Evolutionary conservation across 2,329 filamentous ascomycete species (phyloP), one percentile per base, ranked within the genome.

Genomic region (Bisporella sp.): DNA sequence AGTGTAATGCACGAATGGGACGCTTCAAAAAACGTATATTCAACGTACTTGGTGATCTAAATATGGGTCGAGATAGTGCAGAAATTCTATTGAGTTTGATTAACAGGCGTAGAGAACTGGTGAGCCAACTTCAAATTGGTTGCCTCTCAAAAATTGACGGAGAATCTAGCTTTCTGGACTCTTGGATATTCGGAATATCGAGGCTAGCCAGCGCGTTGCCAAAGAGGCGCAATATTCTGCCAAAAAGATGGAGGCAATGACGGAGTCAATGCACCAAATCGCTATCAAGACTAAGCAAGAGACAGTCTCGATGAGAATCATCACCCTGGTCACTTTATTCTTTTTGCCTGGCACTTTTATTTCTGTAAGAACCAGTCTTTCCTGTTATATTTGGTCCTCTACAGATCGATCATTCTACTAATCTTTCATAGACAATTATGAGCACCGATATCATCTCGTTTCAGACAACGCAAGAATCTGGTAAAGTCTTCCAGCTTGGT

Each of bases 341-440:
- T 73, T 71, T 48, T 57, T 73, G 1, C 70, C 70, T 4, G 69
- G 65, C 3, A 72, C 69, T 1, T 73, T 71, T 50, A 67, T 72
- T 7, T 68, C 68, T 8, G 69, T 71, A 62, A 57, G 67, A 45
- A 31, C 28, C 33, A 21, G 44, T 12, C 32, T 48, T 33, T 29
- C 31, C 33, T 28, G 4, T 11, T 31, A 31, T 11, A 29, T 21
- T 21, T 21, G 21, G 21, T 21, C 21, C 21, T 21, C 21, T 3
- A 21, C 21, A 21, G 21, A 21, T 21, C 2, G 21, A 21, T 21
- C 21, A 21, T 21, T 21, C 21, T 21, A 42, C 13, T 11, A 42
- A 13, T 43, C 44, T 31, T 21, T 12, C 12, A 31, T 32, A 71
- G 69, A 71, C 68, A 5, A 62, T 71, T 41, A 69, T 71, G 68